These are phyloP conservation scores for Melocanna baccifera DNA, from an alignment of 176 grass and related monocot genomes.

Conservation along the genomic window DNA sequence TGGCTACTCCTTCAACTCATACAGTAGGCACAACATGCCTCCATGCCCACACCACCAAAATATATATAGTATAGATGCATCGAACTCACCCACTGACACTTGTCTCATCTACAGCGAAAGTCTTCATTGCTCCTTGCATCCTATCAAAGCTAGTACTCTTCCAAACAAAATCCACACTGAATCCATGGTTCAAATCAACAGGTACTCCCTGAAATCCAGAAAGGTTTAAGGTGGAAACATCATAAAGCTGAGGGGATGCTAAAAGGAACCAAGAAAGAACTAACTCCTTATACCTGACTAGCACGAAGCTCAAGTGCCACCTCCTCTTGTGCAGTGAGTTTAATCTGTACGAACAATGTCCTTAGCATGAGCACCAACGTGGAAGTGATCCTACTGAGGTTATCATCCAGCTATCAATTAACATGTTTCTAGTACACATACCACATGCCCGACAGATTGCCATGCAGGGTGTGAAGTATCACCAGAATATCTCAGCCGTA, in stretches of 20 bases:
- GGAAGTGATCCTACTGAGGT: neutral
- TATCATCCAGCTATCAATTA: conserved; percentile 3
- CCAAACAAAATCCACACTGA: conserved; percentile 99
- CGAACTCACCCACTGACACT: conserved; percentile 97
- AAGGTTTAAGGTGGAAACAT: conserved; percentile 8
- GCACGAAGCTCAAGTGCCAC: conserved; percentile 97
- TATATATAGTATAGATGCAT: neutral
- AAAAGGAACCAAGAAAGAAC: conserved; percentile 1
- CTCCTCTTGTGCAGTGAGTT: conserved; percentile 97
- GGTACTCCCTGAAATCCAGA: conserved; percentile 74
- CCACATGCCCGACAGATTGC: conserved; percentile 99
- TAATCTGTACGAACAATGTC: conserved; percentile 62
- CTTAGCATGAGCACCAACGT: conserved; percentile 26
- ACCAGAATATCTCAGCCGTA: conserved; percentile 88
- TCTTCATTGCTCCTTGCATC: conserved; percentile 99
- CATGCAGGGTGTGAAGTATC: conserved; percentile 90
- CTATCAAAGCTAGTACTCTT: conserved; percentile 99
- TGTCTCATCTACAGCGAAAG: conserved; percentile 95
- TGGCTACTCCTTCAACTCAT: neutral
- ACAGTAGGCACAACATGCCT: neutral
- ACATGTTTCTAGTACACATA: conserved; percentile 40
- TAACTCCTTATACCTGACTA: conserved; percentile 57
- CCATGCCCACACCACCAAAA: neutral
- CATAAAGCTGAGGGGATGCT: conserved; percentile 1
- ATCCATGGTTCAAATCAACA: conserved; percentile 82